These are phyloP conservation scores for Aeschynomene evenia DNA, from an alignment of 306 rosid species.

Conservation along the genomic window DNA sequence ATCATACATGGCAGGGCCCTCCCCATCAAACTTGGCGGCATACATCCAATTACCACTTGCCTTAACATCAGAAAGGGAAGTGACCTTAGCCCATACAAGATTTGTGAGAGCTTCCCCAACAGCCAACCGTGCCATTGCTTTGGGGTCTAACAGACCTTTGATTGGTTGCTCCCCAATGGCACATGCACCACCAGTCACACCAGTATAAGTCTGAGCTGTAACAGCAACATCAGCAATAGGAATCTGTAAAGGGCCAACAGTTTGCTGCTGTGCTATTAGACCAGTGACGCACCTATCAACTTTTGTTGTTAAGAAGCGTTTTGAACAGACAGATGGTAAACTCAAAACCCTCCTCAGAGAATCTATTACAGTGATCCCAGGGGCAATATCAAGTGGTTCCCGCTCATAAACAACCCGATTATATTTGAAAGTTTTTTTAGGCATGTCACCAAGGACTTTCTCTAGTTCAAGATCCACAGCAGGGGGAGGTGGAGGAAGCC, in stretches of 20 bases:
- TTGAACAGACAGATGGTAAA: slow-evolving; percentile 83
- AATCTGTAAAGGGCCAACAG: slow-evolving; percentile 89
- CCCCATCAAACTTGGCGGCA: slow-evolving; percentile 93
- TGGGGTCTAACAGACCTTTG: slow-evolving; percentile 83
- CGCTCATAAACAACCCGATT: slow-evolving; percentile 47
- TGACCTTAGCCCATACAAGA: slow-evolving; percentile 91
- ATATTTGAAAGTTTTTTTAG: slow-evolving; percentile 69
- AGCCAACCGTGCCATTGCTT: slow-evolving; percentile 94
- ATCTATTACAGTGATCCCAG: slow-evolving; percentile 57
- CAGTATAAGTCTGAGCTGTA: slow-evolving; percentile 71
- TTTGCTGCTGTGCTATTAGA: slow-evolving; percentile 92
- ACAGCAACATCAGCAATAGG: slow-evolving; percentile 88
- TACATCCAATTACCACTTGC: slow-evolving; percentile 97
- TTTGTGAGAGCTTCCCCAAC: slow-evolving; percentile 96
- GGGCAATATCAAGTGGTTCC: slow-evolving; percentile 81
- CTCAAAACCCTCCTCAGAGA: slow-evolving; percentile 77
- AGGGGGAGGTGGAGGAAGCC: slow-evolving; percentile 69
- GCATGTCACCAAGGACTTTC: slow-evolving; percentile 96
- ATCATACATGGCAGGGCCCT: slow-evolving; percentile 91
- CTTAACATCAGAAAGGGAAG: slow-evolving; percentile 84
- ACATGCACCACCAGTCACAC: slow-evolving; percentile 83
- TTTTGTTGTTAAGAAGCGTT: slow-evolving; percentile 73
- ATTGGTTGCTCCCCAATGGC: slow-evolving; percentile 91
- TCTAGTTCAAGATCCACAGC: slow-evolving; percentile 87
- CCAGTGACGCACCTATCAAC: slow-evolving; percentile 87